Percentiles rank a stretch among this genome's conserved stretches.
Evolutionary conservation across 495 filamentous ascomycete genomes (phyloP).

Genomic region (Ascobolus immersus): DNA sequence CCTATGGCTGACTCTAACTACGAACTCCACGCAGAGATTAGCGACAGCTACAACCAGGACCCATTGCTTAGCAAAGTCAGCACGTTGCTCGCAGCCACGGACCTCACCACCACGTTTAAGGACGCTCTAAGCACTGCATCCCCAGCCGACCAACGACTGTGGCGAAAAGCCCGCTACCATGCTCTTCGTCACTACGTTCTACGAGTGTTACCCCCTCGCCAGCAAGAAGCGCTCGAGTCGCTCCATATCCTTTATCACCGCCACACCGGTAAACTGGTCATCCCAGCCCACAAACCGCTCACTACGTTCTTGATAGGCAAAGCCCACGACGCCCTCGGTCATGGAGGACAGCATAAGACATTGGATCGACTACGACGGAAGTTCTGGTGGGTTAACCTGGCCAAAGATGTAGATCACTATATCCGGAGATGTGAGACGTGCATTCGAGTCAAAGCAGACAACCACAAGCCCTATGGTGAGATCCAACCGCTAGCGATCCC

Average conservation of each 20-base stretch:
- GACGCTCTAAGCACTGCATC: too few species aligned
- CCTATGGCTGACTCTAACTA: too few species aligned
- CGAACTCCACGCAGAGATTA: too few species aligned
- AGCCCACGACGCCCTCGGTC: not conserved
- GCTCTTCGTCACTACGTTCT: too few species aligned
- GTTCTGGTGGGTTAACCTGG: not conserved
- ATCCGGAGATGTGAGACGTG: not conserved
- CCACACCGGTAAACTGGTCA: not conserved
- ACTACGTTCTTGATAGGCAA: not conserved
- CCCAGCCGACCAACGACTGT: too few species aligned
- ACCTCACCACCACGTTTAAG: too few species aligned
- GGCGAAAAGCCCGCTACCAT: too few species aligned
- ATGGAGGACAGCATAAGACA: conserved; percentile 1
- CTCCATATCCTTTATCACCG: not conserved
- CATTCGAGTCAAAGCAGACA: not conserved
- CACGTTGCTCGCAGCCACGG: too few species aligned
- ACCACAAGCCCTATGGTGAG: not conserved
- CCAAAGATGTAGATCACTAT: conserved; percentile 1
- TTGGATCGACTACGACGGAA: not conserved
- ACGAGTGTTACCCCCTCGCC: too few species aligned
- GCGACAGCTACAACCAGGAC: too few species aligned
- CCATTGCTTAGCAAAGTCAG: too few species aligned
- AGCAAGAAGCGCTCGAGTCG: too few species aligned
- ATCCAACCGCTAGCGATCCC: not conserved
- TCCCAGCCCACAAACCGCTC: not conserved